phyloP scores from a whole-genome alignment of 2,329 filamentous ascomycete genomes.

The Xylariaceae sp. region DNA sequence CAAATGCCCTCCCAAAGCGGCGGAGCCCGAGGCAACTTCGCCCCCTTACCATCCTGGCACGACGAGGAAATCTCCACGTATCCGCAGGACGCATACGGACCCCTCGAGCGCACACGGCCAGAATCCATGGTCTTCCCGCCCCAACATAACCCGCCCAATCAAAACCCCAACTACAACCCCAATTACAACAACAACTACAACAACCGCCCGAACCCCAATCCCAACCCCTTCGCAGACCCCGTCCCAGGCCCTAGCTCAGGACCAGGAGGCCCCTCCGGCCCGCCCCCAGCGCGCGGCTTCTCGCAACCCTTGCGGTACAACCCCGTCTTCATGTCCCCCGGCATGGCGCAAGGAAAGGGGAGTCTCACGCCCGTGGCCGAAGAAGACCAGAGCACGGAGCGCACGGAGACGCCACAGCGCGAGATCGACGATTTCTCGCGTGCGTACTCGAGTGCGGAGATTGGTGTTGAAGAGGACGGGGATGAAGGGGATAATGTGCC shows the following conservation, averaged over 20 bases:
- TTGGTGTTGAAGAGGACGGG: conserved; percentile 36
- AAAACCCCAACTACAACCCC: neutral
- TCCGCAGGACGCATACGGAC: conserved; percentile 18
- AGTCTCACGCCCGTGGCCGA: conserved; percentile 28
- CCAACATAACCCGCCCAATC: conserved; percentile 1
- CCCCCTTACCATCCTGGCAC: conserved; percentile 34
- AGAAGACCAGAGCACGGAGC: conserved; percentile 24
- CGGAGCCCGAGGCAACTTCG: conserved; percentile 30
- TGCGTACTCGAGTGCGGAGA: conserved; percentile 38
- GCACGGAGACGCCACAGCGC: conserved; percentile 38
- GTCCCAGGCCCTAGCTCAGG: conserved; percentile 11
- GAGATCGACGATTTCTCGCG: conserved; percentile 44
- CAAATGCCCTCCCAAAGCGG: conserved; percentile 24
- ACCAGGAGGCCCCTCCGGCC: conserved; percentile 4
- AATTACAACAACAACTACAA: neutral
- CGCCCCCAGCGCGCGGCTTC: conserved; percentile 8
- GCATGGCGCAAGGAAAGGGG: conserved; percentile 19
- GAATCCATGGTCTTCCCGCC: conserved; percentile 4
- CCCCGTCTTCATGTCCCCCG: conserved; percentile 21
- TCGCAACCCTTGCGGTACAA: conserved; percentile 27
- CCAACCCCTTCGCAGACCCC: conserved; percentile 3
- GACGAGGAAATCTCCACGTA: conserved; percentile 27
- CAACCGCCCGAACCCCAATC: conserved; percentile 9
- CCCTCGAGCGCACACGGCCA: conserved; percentile 11
- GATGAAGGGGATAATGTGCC: conserved; percentile 16